These are phyloP conservation scores for Antarctomyces pellizariae DNA, from an alignment of 495 filamentous ascomycete species.

Conservation along the genomic window DNA sequence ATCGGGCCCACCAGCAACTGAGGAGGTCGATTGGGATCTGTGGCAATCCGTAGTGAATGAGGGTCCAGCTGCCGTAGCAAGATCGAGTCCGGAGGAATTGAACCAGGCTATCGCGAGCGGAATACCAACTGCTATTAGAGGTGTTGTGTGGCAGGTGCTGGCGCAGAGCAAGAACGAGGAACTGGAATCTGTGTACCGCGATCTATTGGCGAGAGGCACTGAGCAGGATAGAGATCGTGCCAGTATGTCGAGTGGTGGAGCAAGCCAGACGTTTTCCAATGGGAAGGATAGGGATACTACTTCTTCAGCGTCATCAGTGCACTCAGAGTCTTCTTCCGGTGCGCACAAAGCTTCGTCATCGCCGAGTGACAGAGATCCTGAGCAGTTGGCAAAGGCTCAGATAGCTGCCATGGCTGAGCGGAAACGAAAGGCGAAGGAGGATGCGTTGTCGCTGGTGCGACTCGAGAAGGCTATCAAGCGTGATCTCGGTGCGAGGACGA, in stretches of 20 bases:
- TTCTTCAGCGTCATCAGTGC: slow-evolving; percentile 62
- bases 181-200: slow-evolving; percentile 66
- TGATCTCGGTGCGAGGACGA: slow-evolving; percentile 79
- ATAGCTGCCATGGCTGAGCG: slow-evolving; percentile 37
- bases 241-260: slow-evolving; percentile 18
- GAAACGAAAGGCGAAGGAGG: slow-evolving; percentile 54
- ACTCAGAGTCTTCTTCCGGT: slow-evolving; percentile 53
- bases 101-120: slow-evolving; percentile 79
- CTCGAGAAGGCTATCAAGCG: slow-evolving; percentile 79
- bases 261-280: slow-evolving; percentile 17
- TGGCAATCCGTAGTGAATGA: slow-evolving; percentile 94
- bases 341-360: slow-evolving; percentile 33
- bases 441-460: slow-evolving; percentile 43
- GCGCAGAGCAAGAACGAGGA: slow-evolving; percentile 85
- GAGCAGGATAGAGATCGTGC: slow-evolving; percentile 49
- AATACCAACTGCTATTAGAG: slow-evolving; percentile 82
- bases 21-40: slow-evolving; percentile 87
- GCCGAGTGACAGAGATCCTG: slow-evolving; percentile 35
- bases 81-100: slow-evolving; percentile 67
- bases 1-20: slow-evolving; percentile 39
- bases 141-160: slow-evolving; percentile 93
- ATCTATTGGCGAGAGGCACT: slow-evolving; percentile 58
- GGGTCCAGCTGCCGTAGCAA: slow-evolving; percentile 64
- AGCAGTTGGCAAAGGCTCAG: slow-evolving; percentile 41
- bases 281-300: slow-evolving; percentile 37